phyloP scores from a whole-genome alignment of 2,329 filamentous ascomycete species.

The Fusarium tjaetaba region DNA sequence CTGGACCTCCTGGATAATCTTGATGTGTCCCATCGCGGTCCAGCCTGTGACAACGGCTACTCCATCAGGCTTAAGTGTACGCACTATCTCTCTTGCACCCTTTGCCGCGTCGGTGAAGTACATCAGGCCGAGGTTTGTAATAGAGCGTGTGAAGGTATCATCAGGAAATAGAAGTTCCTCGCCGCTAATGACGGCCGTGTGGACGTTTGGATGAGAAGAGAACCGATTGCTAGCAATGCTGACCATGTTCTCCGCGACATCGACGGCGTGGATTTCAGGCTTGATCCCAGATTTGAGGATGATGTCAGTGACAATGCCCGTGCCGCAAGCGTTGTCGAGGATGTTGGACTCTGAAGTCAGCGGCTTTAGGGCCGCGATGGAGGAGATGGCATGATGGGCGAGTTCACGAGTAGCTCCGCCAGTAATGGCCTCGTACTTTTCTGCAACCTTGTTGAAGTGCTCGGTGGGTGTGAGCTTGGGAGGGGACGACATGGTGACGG shows the following conservation, averaged over 20 bases:
- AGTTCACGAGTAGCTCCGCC: not conserved
- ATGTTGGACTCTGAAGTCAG: not conserved
- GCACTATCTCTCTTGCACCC: not conserved
- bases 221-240: not conserved
- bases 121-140: not conserved
- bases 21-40: not conserved
- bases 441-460: not conserved
- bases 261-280: not conserved
- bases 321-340: not conserved
- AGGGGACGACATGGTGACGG: not conserved
- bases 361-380: not conserved
- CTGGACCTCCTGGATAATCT: not conserved
- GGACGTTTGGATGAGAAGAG: fast-evolving
- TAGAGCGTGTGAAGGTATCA: not conserved
- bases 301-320: not conserved
- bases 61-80: not conserved
- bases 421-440: not conserved
- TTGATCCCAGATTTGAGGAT: not conserved
- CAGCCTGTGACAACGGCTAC: fast-evolving
- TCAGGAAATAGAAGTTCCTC: not conserved
- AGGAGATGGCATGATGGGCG: not conserved
- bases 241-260: not conserved
- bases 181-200: fast-evolving
- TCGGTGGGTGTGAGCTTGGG: not conserved
- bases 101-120: not conserved